Conservation (phyloP, 2,329 filamentous ascomycete genomes). For the Onygenales sp. region DNA sequence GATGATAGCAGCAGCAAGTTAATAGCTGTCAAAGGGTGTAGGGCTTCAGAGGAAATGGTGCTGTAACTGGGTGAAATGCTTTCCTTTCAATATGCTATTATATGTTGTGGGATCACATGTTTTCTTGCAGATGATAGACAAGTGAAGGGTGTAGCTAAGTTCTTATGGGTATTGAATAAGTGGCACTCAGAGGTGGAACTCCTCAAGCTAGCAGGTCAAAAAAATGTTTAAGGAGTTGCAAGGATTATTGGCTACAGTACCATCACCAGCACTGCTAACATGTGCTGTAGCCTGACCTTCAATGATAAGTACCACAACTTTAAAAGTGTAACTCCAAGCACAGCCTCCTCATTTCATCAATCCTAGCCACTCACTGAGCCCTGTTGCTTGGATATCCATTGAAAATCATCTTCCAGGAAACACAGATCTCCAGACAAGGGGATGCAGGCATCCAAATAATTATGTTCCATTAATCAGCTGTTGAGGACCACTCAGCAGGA, state of each 20-base stretch:
- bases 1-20: constrained; percentile 9
- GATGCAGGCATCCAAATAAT: neutral
- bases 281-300: constrained; percentile 18
- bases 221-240: constrained; percentile 17
- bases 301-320: constrained; percentile 6
- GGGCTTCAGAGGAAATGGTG: constrained; percentile 5
- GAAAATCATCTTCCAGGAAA: neutral
- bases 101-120: constrained; percentile 15
- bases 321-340: constrained; percentile 1
- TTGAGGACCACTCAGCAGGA: neutral
- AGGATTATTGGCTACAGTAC: constrained; percentile 16
- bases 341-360: constrained; percentile 7
- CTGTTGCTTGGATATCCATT: neutral
- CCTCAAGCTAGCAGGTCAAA: constrained; percentile 16
- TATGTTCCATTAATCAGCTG: neutral
- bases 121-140: constrained; percentile 11
- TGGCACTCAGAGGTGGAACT: constrained; percentile 15
- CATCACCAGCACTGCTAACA: constrained; percentile 17
- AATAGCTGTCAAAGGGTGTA: constrained; percentile 4
- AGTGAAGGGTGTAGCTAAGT: constrained; percentile 19
- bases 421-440: neutral
- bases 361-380: constrained; percentile 3
- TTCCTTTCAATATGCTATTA: constrained; percentile 7
- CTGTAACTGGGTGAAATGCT: constrained; percentile 1
- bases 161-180: constrained; percentile 20